Evolutionary conservation across 2,329 filamentous ascomycete genomes (phyloP).

Genomic region (Sclerotinia subarctica): DNA sequence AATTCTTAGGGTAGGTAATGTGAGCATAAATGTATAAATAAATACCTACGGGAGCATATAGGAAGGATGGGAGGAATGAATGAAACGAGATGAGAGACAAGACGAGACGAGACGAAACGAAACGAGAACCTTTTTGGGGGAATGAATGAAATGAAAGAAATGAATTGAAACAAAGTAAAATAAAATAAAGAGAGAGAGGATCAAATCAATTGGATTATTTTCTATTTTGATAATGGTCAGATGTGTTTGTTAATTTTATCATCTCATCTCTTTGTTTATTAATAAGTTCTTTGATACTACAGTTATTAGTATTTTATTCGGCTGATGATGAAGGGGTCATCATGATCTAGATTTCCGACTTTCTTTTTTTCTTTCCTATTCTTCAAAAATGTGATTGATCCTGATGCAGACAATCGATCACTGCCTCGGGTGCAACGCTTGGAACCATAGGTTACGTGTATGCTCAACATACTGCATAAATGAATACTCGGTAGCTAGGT

Average conservation of each 20-base stretch:
- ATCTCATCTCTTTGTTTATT: not conserved
- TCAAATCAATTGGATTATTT: not conserved
- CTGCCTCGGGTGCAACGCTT: not conserved
- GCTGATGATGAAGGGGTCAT: not conserved
- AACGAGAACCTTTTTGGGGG: not conserved
- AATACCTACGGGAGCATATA: not conserved
- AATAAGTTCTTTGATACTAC: not conserved
- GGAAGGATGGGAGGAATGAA: constrained; percentile 16
- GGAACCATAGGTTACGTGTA: not conserved
- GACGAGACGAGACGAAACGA: not conserved
- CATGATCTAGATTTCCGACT: not conserved
- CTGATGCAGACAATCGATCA: constrained; percentile 1
- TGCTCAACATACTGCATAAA: constrained; percentile 1
- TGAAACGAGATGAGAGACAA: constrained; percentile 8
- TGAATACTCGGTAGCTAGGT: not conserved
- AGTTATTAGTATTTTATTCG: not conserved
- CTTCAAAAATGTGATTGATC: not conserved
- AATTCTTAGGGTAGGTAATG: too few species aligned
- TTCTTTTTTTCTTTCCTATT: not conserved
- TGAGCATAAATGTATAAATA: not conserved
- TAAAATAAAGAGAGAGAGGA: not conserved
- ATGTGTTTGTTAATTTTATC: not conserved
- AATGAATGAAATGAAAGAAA: not conserved
- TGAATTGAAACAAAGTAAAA: too few species aligned
- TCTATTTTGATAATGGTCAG: not conserved